These are phyloP conservation scores for Eimeria maxima DNA, from an alignment of 169 alveolate genomes.

Conservation along the genomic window DNA sequence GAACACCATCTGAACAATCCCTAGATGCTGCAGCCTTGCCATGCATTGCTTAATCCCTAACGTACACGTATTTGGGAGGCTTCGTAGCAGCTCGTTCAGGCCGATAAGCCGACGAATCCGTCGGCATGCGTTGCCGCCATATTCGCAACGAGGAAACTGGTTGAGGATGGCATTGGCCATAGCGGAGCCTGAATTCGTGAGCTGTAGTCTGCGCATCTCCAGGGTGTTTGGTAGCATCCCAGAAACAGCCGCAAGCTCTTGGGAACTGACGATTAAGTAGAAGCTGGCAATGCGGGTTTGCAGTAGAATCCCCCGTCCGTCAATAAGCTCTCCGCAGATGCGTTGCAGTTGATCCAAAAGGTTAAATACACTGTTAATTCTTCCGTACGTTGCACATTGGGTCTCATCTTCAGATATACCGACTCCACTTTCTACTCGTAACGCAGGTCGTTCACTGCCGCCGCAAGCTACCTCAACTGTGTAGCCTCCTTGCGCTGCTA, in stretches of 20 bases:
- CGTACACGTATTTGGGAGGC: not conserved
- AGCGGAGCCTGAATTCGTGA: not conserved
- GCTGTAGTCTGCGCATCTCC: constrained; percentile 3
- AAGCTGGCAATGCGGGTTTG: not conserved
- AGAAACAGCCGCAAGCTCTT: constrained; percentile 10
- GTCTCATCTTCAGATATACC: not conserved
- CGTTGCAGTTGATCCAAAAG: not conserved
- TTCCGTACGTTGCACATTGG: not conserved
- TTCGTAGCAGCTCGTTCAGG: not conserved
- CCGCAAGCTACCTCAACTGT: not conserved
- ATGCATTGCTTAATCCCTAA: not conserved
- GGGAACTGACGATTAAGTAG: not conserved
- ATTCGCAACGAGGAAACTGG: not conserved
- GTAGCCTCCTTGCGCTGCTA: not conserved
- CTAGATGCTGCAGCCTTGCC: not conserved
- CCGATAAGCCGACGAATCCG: not conserved
- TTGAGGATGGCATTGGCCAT: not conserved
- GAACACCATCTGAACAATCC: not conserved
- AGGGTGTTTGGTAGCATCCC: not conserved
- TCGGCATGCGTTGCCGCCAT: not conserved
- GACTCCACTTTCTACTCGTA: not conserved
- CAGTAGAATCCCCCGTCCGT: not conserved
- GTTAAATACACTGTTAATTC: not conserved
- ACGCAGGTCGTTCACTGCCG: not conserved
- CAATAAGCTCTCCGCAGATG: not conserved